A percentile compares a stretch with the other conserved stretches of the same genome.
phyloP scores from a whole-genome alignment of 2,329 filamentous ascomycete species.

The Penicillium sp. region DNA sequence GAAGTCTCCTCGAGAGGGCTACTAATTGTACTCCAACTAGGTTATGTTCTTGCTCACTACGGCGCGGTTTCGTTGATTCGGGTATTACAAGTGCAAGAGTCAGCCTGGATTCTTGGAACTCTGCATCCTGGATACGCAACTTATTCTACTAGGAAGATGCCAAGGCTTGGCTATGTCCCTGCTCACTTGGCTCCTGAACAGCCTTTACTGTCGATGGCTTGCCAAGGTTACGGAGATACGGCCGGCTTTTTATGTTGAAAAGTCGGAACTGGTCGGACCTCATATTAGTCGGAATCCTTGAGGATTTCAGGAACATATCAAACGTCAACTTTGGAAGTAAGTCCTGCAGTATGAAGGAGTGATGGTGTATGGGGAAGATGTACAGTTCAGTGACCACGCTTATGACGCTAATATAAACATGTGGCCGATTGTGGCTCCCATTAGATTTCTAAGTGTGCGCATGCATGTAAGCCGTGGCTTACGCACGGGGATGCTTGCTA shows the following conservation, averaged over 20 bases:
- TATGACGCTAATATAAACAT: not conserved
- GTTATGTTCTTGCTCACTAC: too few relatives aligned
- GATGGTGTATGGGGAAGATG: too few relatives aligned
- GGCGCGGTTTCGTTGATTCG: too few relatives aligned
- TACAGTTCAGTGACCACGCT: too few relatives aligned
- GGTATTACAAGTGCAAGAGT: too few relatives aligned
- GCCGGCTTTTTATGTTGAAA: not conserved
- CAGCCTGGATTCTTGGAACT: too few relatives aligned
- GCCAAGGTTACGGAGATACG: not conserved
- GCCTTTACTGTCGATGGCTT: not conserved
- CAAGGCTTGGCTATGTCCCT: conserved; percentile 4
- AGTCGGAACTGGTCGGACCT: not conserved
- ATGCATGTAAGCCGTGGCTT: not conserved
- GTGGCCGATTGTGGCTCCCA: not conserved
- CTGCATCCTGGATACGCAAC: too few relatives aligned
- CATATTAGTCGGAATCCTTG: not conserved
- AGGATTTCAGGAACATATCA: not conserved
- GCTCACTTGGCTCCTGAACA: not conserved
- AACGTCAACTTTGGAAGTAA: too few relatives aligned
- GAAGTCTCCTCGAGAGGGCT: too few relatives aligned
- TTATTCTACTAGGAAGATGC: not conserved
- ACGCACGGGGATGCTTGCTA: not conserved
- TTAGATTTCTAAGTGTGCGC: not conserved
- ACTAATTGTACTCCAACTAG: too few relatives aligned
- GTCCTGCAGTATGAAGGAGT: too few relatives aligned